Base-by-base conservation (phyloP, 192 early-diverging fungal species). In the Podila verticillata region DNA sequence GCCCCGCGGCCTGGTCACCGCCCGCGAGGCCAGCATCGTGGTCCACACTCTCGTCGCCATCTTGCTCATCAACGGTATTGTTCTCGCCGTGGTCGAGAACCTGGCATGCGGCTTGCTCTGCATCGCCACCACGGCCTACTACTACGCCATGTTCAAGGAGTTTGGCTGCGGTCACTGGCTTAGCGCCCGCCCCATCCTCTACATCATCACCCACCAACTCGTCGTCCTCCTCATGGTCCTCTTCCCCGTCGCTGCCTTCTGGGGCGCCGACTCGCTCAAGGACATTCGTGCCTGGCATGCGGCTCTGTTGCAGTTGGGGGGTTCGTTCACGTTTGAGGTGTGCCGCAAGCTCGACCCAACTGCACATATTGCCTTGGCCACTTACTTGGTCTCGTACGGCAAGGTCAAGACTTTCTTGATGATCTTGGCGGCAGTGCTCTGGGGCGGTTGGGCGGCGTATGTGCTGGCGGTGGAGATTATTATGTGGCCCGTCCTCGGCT, bases 151-250 rank as follows among this genome's bases (percentile, higher is more conserved):
- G 75, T 79, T 79, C 60, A 79, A 79, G 28, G 75, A 79, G 65
- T 79, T 79, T 72, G 75, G 75, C 22, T 79, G 75, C 32, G 75
- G 75, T 32, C 75, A 79, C 54, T 79, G 75, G 75, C 61, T 79
- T 39, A 79, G 75, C 28, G 75, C 75, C 28, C 75, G 75, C 44
- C 75, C 75, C 5, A 79, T 79, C 60, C 75, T 79, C 39, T 79
- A 79, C 30, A 65, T 79, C 31, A 63, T 79, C 68, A 60, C 75
- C 9, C 75, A 79, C 32, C 75, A 79, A 29, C 60, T 79, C 30
- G 75, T 79, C 22, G 54, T 79, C 36, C 20, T 79, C 31, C 75
- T 79, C 64, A 79, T 79, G 75, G 65, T 79, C 29, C 69, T 79
- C 13, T 72, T 79, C 63, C 75, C 75, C 20, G 26, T 79, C 28